phyloP scores from a whole-genome alignment of 1,284 basidiomycete species.

The Thecaphora thlaspeos region DNA sequence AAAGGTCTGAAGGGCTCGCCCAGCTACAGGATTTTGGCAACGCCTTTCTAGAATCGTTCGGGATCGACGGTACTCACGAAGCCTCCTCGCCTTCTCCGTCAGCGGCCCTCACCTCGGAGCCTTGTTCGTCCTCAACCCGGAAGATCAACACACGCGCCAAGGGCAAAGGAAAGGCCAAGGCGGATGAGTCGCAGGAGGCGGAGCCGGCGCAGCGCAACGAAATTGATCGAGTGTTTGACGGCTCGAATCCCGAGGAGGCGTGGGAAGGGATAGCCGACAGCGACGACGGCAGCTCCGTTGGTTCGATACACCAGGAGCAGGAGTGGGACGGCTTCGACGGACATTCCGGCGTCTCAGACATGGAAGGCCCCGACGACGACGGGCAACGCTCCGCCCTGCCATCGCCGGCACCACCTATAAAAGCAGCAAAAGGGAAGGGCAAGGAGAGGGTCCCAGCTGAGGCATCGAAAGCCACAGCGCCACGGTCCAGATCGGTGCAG shows the following conservation, averaged over 20 bases:
- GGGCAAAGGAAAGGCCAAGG: conserved; percentile 17
- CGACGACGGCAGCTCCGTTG: neutral
- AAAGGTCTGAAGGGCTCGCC: conserved; percentile 5
- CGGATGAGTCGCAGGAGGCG: conserved; percentile 23
- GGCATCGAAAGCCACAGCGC: neutral
- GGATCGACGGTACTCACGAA: conserved; percentile 1
- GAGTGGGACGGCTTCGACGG: neutral
- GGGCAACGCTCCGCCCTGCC: too few relatives aligned
- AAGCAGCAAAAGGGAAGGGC: neutral
- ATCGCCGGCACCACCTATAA: neutral
- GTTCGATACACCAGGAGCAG: neutral
- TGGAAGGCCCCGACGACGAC: neutral
- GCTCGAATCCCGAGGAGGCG: neutral
- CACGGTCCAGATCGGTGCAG: conserved; percentile 10
- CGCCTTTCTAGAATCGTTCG: conserved; percentile 29
- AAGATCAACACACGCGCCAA: neutral
- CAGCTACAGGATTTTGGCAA: conserved; percentile 31
- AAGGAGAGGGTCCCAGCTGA: neutral
- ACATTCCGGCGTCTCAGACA: neutral
- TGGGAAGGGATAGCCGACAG: neutral
- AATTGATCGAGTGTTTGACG: neutral
- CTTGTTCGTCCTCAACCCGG: neutral
- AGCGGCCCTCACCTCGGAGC: neutral
- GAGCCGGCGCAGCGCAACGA: neutral
- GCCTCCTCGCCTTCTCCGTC: neutral